These are phyloP conservation scores for Cryptococcus floricola DNA, from an alignment of 1,284 basidiomycete species.

Conservation along the genomic window DNA sequence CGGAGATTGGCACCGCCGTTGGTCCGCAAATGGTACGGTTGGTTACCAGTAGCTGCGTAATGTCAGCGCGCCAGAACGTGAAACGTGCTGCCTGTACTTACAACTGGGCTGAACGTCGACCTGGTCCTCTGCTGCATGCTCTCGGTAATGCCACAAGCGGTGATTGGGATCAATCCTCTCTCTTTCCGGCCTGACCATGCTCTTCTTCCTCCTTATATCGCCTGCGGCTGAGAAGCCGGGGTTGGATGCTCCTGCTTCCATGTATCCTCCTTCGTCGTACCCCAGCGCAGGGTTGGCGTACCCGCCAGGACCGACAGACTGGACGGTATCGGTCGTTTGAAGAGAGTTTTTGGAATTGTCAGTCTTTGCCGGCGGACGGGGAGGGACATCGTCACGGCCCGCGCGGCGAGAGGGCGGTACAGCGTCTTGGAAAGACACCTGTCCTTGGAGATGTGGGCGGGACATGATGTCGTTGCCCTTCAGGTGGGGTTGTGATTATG, in stretches of 20 bases:
- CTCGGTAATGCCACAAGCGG: constrained; percentile 92
- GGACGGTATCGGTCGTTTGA: constrained; percentile 8
- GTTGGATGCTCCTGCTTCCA: constrained; percentile 24
- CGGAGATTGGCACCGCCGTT: constrained; percentile 56
- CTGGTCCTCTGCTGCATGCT: constrained; percentile 77
- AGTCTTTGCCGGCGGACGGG: constrained; percentile 29
- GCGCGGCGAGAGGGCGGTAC: constrained; percentile 30
- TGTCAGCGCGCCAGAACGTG: constrained; percentile 9
- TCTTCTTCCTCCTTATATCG: constrained; percentile 75
- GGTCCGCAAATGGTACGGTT: constrained; percentile 54
- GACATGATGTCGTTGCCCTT: constrained; percentile 26
- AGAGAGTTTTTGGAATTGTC: constrained; percentile 29
- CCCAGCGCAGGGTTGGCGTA: constrained; percentile 21
- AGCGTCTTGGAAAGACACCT: constrained; percentile 39
- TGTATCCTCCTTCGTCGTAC: constrained; percentile 35
- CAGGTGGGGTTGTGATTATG: neutral
- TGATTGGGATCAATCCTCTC: constrained; percentile 96
- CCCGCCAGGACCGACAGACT: constrained; percentile 8
- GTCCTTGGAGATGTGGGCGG: constrained; percentile 31
- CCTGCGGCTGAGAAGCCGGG: constrained; percentile 34
- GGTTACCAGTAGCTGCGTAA: constrained; percentile 71
- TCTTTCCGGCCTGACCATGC: constrained; percentile 85
- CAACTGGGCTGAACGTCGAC: constrained; percentile 72
- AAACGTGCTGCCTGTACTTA: constrained; percentile 51
- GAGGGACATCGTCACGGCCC: constrained; percentile 21